These are phyloP conservation scores for Pleurotus platypus DNA, from an alignment of 768 basidiomycete genomes.

Conservation along the genomic window DNA sequence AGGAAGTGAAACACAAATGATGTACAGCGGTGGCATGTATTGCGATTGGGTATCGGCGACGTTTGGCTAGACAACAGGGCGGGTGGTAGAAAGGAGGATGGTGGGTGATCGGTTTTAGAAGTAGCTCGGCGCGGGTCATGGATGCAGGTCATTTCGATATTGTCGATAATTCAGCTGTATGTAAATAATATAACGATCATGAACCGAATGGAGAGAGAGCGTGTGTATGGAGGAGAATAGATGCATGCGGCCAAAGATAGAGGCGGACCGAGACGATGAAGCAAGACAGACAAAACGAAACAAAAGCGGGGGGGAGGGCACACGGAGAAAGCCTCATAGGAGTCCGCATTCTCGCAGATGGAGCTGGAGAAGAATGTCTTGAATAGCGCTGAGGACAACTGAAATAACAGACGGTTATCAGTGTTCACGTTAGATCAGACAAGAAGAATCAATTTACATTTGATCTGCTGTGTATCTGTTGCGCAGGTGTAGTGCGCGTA, in stretches of 20 bases:
- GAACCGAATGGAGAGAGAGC: constrained; percentile 3
- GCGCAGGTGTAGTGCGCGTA: constrained; percentile 93
- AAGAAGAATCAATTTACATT: constrained; percentile 50
- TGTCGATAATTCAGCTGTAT: constrained; percentile 9
- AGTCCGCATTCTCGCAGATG: constrained; percentile 86
- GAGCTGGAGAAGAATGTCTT: constrained; percentile 83
- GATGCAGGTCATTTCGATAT: constrained; percentile 9
- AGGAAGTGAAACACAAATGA: neutral
- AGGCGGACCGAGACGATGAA: constrained; percentile 4
- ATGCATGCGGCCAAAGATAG: constrained; percentile 6
- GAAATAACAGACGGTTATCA: constrained; percentile 3
- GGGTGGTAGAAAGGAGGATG: neutral
- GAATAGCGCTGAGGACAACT: constrained; percentile 84
- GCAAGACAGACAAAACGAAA: constrained; percentile 6
- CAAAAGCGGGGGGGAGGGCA: neutral
- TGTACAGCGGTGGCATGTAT: constrained; percentile 4
- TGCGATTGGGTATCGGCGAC: neutral
- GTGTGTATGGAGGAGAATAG: constrained; percentile 1
- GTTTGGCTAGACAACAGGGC: constrained; percentile 7
- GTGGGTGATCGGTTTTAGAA: neutral
- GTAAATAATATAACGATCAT: constrained; percentile 8
- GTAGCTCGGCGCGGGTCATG: constrained; percentile 5
- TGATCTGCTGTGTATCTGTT: constrained; percentile 91
- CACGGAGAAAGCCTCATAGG: constrained; percentile 37
- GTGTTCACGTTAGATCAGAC: neutral